Percentiles rank a stretch among this genome's conserved stretches.
Evolutionary conservation across 208 protist genomes (phyloP).

Genomic region (Trypanosoma theileri): DNA sequence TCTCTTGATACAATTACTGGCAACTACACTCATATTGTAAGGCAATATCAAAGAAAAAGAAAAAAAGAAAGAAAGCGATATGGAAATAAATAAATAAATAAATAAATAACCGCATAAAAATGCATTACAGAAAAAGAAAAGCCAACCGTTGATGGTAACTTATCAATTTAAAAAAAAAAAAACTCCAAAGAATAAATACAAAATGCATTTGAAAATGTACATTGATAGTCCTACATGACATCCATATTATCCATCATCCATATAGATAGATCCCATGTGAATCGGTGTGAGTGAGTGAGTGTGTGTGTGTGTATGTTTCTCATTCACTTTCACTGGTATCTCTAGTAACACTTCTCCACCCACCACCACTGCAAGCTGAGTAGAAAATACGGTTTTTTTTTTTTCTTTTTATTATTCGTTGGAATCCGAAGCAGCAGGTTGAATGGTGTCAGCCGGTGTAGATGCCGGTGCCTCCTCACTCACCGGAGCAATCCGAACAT

Average conservation of each 20-base stretch:
- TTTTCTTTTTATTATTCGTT: background rate
- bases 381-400: too few relatives aligned
- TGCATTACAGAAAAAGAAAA: too few relatives aligned
- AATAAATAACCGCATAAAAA: background rate
- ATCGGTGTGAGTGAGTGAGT: background rate
- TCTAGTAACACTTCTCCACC: background rate
- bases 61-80: slow-evolving; percentile 16
- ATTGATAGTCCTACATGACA: slow-evolving; percentile 1
- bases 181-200: too few relatives aligned
- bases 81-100: background rate
- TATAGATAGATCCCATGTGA: background rate
- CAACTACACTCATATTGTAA: background rate
- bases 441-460: background rate
- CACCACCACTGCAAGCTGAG: too few relatives aligned
- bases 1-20: slow-evolving; percentile 8
- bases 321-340: background rate
- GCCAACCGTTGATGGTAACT: too few relatives aligned
- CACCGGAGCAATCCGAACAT: slow-evolving; percentile 9
- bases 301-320: background rate
- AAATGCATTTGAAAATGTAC: background rate
- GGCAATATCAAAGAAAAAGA: background rate
- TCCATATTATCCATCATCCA: background rate
- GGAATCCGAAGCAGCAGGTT: too few relatives aligned
- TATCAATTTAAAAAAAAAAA: too few relatives aligned
- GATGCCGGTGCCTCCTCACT: background rate